Base-by-base conservation (phyloP, 208 protist genomes). In the Leishmania guyanensis region DNA sequence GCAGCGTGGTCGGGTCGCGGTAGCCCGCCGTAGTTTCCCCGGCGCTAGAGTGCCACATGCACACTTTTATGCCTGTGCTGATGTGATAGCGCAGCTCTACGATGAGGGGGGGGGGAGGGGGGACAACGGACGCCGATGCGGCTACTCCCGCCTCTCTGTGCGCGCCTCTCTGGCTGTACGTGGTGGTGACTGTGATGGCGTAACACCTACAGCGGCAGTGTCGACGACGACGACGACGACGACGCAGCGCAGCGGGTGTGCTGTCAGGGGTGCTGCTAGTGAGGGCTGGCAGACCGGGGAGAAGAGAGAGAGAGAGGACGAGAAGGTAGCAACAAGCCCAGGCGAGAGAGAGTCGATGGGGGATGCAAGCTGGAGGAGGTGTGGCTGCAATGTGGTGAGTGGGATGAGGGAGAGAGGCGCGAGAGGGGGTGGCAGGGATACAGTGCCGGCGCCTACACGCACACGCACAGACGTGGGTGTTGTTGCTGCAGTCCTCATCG, bases 1-100 rank as follows among this genome's bases (percentile, higher is more conserved):
- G 77, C 43, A 81, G 76, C 62, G 77, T 69, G 20, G 77, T 81
- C 14, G 82, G 82, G 60, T 85, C 77, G 69, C 77, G 71, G 64
- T 85, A 78, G 60, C 72, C 77, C n/a, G 82, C 69, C 51, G 77
- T 60, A 20, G 77, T 51, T 1, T 14, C 79, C 54, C 56, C 56
- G 36, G n/a, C 20, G 43, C 9, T 51, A 66, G 53, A 50, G n/a
- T 33, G 36, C 79, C 48, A 33, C 79, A 82, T 82, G 56, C 29
- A 16, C 46, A n/a, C 62, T 26, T 48, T 0, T 50, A 14, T 48
- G 20, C 20, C 39, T 26, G 66, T 48, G 33, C 36, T 8, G 4
- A 26, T n/a, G 66, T 26, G 29, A n/a, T n/a, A 68, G n/a, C 33
- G 0, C 64, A 69, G 64, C 64, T 69, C 36, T 43, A 69, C 64